These are phyloP conservation scores for Cryptococcus sp. DNA, from an alignment of 1,284 basidiomycete genomes.

Conservation along the genomic window DNA sequence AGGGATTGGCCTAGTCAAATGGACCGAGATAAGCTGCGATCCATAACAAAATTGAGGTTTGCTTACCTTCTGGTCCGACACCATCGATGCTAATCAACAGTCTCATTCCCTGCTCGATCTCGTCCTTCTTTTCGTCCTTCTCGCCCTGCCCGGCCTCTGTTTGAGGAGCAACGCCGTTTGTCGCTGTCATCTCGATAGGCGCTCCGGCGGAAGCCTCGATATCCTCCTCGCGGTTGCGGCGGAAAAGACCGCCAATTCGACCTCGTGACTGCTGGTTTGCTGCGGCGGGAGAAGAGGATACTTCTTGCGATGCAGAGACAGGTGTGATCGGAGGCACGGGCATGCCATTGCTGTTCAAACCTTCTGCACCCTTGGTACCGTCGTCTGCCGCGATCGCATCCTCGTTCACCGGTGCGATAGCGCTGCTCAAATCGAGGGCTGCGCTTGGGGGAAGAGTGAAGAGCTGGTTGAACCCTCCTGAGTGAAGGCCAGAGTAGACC, in stretches of 20 bases:
- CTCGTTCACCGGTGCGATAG: slow-evolving; percentile 37
- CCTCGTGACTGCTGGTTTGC: slow-evolving; percentile 15
- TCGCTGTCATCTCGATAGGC: slow-evolving; percentile 46
- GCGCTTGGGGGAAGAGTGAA: slow-evolving; percentile 70
- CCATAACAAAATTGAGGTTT: slow-evolving; percentile 28
- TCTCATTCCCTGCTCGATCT: slow-evolving; percentile 67
- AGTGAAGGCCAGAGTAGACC: slow-evolving; percentile 71
- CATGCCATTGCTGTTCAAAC: slow-evolving; percentile 4
- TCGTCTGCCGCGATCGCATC: slow-evolving; percentile 14
- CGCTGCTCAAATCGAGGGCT: slow-evolving; percentile 44
- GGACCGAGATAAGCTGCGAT: background rate
- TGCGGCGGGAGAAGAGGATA: background rate
- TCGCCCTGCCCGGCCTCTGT: slow-evolving; percentile 53
- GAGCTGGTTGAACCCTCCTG: slow-evolving; percentile 75
- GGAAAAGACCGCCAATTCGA: slow-evolving; percentile 38
- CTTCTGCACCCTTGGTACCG: slow-evolving; percentile 6
- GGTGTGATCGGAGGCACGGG: background rate
- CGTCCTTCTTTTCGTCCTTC: slow-evolving; percentile 55
- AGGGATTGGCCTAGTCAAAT: slow-evolving; percentile 53
- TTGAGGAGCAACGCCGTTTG: slow-evolving; percentile 35
- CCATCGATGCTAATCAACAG: slow-evolving; percentile 75
- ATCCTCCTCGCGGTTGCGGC: slow-evolving; percentile 36
- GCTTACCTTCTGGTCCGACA: slow-evolving; percentile 67
- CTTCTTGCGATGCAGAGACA: no score
- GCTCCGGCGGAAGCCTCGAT: slow-evolving; percentile 31